Conservation (phyloP, 768 basidiomycete genomes). For the Amanita rimosa region DNA sequence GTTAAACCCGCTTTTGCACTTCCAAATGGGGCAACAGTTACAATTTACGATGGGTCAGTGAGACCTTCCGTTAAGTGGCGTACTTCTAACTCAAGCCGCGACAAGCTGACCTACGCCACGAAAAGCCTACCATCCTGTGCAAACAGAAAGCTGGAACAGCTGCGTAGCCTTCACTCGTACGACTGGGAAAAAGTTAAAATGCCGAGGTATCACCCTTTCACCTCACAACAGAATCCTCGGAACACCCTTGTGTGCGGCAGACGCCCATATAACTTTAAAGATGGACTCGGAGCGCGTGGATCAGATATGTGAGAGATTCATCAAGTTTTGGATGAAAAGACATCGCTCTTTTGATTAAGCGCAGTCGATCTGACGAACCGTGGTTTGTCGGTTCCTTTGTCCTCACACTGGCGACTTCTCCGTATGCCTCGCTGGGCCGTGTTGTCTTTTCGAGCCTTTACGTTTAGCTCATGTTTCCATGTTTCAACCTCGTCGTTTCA, state of each 20-base stretch:
- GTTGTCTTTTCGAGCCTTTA: no score
- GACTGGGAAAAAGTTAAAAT: not conserved
- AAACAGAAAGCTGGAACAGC: not conserved
- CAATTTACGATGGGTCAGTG: not conserved
- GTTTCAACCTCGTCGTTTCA: no score
- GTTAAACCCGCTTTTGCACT: not conserved
- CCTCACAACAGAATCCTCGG: not conserved
- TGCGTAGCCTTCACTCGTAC: not conserved
- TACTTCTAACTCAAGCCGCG: not conserved
- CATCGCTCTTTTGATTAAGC: not conserved
- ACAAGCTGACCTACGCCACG: not conserved
- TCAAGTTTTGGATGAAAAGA: not conserved
- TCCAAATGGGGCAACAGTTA: not conserved
- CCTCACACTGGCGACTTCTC: not conserved
- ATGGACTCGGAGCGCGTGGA: not conserved
- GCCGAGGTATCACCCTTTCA: not conserved
- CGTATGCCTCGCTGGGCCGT: no score
- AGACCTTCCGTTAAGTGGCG: not conserved
- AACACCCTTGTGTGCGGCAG: not conserved
- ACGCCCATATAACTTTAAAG: not conserved
- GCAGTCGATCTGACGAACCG: not conserved
- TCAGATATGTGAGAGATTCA: slow-evolving; percentile 4
- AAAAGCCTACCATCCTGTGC: not conserved
- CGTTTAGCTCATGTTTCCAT: no score
- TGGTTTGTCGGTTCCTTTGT: not conserved